Evolutionary conservation across 352 stramenopile genomes (phyloP), one percentile per base, ranked within the genome.

Genomic region (Aphanomyces astaci): DNA sequence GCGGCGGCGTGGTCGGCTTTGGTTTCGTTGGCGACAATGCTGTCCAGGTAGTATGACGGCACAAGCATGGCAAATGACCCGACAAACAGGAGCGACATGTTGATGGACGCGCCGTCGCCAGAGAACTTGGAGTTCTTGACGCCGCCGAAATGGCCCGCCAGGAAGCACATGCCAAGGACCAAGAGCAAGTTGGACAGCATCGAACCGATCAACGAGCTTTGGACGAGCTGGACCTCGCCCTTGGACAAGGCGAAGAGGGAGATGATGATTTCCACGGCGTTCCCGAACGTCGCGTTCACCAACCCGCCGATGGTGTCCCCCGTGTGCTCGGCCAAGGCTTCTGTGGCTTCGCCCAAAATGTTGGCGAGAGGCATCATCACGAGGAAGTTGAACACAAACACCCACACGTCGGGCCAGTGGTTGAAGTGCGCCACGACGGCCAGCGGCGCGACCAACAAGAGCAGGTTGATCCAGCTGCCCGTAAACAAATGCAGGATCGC

Each of bases 271-370:
- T 99, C 96, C 4, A 98, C 95, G 3, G 95, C 92, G 81, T 99
- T 99, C 57, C 96, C 96, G 74, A 99, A 98, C 9, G 96, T 98
- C 33, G 96, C 96, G 82, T 99, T 99, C 30, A 99, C 84, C 17
- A 99, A 81, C 0, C 96, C 96, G 57, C 96, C 96, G 64, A 99
- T 97, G 0, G 96, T 99, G 70, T 98, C 92, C 71, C 93, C 97
- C 48, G 95, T 98, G 78, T 99, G 96, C 72, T 94, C 89, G 15
- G 96, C 93, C 7, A 98, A 87, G 77, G 97, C 91, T 81, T 99
- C 96, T 17, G 96, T 99, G n/a, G 98, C 90, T 59, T 98, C 95
- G 28, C 96, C 96, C 25, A 99, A 73, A 55, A 98, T 83, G 56
- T 92, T 94, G n/a, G 96, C 95, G 0, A 99, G 75, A 24, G 96